These are phyloP conservation scores for Lodderomyces pseudojiufengensis DNA, from an alignment of 1,139 yeast species.

Conservation along the genomic window DNA sequence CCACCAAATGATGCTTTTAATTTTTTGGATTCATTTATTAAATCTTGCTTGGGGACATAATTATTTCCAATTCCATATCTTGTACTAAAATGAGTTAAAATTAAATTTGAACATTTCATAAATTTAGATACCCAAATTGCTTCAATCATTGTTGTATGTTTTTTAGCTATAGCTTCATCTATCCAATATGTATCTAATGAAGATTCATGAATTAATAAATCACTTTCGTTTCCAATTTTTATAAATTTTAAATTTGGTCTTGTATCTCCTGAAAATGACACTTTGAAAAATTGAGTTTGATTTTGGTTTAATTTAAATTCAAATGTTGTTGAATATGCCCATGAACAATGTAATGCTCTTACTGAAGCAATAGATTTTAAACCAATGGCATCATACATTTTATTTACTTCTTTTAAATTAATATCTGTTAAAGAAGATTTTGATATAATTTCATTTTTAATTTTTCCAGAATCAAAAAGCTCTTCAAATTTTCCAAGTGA, in stretches of 20 bases:
- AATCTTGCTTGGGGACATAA: conserved; percentile 26
- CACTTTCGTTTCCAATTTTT: conserved; percentile 64
- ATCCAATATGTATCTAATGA: conserved; percentile 77
- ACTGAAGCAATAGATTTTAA: conserved; percentile 50
- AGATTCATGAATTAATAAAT: conserved; percentile 86
- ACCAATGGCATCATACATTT: conserved; percentile 26
- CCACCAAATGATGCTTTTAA: conserved; percentile 9
- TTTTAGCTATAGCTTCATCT: conserved; percentile 79
- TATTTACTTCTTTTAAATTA: conserved; percentile 14
- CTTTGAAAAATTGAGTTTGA: conserved; percentile 45
- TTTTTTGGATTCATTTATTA: not conserved
- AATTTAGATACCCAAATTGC: conserved; percentile 67
- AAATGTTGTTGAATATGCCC: conserved; percentile 73
- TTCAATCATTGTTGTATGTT: conserved; percentile 88
- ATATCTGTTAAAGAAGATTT: too few relatives aligned
- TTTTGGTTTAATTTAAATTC: conserved; percentile 35
- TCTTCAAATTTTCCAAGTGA: conserved; percentile 32
- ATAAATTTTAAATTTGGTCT: conserved; percentile 69
- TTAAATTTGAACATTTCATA: conserved; percentile 70
- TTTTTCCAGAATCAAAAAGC: conserved; percentile 22
- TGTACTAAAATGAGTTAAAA: conserved; percentile 90
- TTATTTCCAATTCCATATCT: conserved; percentile 72
- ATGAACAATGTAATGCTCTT: conserved; percentile 79
- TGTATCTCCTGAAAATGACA: conserved; percentile 94
- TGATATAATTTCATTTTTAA: too few relatives aligned